Evolutionary conservation across 345 rosid species (phyloP), one percentile per base, ranked within the genome.

Genomic region (Chamaenerion angustifolium): DNA sequence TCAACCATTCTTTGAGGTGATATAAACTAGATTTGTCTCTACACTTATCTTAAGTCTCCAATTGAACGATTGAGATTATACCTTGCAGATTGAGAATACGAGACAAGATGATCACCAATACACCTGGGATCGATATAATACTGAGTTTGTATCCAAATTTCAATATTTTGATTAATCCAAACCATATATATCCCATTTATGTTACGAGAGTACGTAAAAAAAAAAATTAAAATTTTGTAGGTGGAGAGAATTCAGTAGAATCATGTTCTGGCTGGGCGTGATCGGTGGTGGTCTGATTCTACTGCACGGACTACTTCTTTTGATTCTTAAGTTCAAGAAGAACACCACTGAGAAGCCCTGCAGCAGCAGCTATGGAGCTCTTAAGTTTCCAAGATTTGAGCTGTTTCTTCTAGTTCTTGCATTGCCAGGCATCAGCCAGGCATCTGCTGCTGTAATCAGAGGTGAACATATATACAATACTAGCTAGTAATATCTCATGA

Each of bases 191-290:
- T 31, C 37, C 37, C 37, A 31, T 5, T 31, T 7, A 4, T 31
- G 37, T 31, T 31, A 31, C 37, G 5, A 31, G 37, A 31, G 5
- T 31, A 8, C 8, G 37, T 31, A 31, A 3, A 31, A 31, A 31
- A 2, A 31, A 5, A 18, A 11, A 5, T 15, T 43, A 51, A 44
- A 55, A 21, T 48, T 43, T 54, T 73, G 59, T 53, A 89, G 95
- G 75, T 83, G 98, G 98, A 79, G 71, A 69, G 78, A 81, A 54
- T 90, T 90, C 48, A 51, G 71, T 14, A 77, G 95, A 76, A 81
- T 78, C 66, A 71, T 86, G 94, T 90, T 90, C 76, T 90, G 94
- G 95, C 48, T 83, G 55, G 82, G 88, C 16, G 59, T 81, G 42
- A 72, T 81, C 21, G 69, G 76, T 48, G 86, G 82, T 40, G 65